Conservation (phyloP, 352 stramenopile genomes). For the Phytophthora idaei region DNA sequence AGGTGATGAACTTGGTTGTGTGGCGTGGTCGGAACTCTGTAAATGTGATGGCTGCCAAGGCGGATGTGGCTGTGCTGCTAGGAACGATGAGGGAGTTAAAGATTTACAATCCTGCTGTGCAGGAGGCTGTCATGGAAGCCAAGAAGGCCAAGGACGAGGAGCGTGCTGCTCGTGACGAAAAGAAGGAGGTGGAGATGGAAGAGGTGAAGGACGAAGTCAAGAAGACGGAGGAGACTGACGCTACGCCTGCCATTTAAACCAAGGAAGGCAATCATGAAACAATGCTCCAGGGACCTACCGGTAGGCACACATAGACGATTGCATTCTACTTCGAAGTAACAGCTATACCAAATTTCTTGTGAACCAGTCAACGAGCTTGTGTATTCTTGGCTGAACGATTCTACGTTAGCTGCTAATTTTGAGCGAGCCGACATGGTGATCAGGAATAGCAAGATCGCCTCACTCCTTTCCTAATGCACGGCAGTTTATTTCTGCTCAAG, state of each 20-base stretch:
- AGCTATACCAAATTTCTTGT: neutral
- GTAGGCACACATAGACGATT: slow-evolving; percentile 16
- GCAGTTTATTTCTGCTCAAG: slow-evolving; percentile 33
- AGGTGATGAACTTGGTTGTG: slow-evolving; percentile 85
- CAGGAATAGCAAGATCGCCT: slow-evolving; percentile 32
- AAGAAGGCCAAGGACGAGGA: slow-evolving; percentile 60
- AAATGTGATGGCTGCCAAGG: slow-evolving; percentile 88
- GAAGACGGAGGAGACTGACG: slow-evolving; percentile 16
- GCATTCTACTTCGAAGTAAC: slow-evolving; percentile 3
- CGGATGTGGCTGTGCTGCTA: slow-evolving; percentile 74
- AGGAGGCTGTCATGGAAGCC: slow-evolving; percentile 46
- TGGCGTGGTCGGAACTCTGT: slow-evolving; percentile 88
- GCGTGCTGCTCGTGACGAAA: slow-evolving; percentile 46
- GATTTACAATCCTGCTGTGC: slow-evolving; percentile 60
- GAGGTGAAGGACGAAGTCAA: slow-evolving; percentile 9
- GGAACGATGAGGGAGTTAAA: slow-evolving; percentile 88
- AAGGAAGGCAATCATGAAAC: neutral
- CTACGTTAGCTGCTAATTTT: neutral
- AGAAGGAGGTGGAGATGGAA: slow-evolving; percentile 23
- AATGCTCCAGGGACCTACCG: too few relatives aligned
- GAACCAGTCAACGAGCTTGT: neutral
- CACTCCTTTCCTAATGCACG: neutral
- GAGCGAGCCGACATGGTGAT: neutral
- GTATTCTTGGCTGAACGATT: neutral
- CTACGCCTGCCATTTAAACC: slow-evolving; percentile 20